phyloP scores from a whole-genome alignment of 208 protist species.

The Wallacemonas sp. region DNA sequence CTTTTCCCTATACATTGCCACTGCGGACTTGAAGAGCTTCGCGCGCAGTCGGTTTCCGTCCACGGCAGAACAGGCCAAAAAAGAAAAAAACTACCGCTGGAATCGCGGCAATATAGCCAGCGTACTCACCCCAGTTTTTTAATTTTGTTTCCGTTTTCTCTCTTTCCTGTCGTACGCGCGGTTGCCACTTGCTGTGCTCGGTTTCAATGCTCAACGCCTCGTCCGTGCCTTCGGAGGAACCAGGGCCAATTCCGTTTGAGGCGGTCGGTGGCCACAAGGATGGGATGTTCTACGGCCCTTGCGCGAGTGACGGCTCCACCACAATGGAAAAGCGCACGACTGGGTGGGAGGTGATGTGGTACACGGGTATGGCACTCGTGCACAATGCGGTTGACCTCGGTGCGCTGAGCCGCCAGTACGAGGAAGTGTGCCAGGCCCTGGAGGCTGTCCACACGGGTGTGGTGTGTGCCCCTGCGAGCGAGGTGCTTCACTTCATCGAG shows the following conservation, averaged over 20 bases:
- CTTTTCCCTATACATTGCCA: neutral
- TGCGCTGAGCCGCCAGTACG: neutral
- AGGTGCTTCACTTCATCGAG: neutral
- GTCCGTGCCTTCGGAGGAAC: neutral
- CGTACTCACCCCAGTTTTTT: neutral
- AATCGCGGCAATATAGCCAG: neutral
- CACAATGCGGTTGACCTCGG: neutral
- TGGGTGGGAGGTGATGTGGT: constrained; percentile 72
- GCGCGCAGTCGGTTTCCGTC: no score
- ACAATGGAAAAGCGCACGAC: constrained; percentile 69
- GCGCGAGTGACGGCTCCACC: constrained; percentile 24
- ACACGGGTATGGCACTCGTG: constrained; percentile 38
- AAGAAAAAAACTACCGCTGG: neutral
- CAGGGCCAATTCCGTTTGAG: constrained; percentile 22
- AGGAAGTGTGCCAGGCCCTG: neutral
- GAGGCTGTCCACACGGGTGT: neutral
- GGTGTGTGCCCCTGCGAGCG: neutral
- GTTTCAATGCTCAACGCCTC: constrained; percentile 1
- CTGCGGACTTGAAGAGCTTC: no score
- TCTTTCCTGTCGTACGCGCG: neutral
- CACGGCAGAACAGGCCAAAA: no score
- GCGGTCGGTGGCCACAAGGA: constrained; percentile 61
- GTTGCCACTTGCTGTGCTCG: neutral
- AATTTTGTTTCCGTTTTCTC: neutral
- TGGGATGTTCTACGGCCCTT: constrained; percentile 48